Evolutionary conservation across 495 filamentous ascomycete genomes (phyloP).

Genomic region (Penicillium ochrochloron): DNA sequence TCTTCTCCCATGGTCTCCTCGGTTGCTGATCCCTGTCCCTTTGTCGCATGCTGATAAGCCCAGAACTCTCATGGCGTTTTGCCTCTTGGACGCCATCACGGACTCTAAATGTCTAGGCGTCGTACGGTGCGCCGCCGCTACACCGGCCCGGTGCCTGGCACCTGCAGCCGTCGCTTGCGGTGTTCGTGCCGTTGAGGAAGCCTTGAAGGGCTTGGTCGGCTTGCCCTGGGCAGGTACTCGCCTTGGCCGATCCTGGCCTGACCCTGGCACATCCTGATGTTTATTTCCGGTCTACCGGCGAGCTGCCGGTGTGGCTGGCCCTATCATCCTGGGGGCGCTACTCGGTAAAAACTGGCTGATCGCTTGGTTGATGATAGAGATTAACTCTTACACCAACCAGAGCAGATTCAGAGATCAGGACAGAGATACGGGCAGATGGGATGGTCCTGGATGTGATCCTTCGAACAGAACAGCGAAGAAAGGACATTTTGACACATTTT

Average conservation of each 20-base stretch:
- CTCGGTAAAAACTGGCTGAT: neutral
- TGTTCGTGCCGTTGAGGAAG: neutral
- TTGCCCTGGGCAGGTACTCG: neutral
- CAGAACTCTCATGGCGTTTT: neutral
- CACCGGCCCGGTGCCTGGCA: constrained; percentile 26
- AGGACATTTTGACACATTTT: neutral
- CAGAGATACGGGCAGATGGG: neutral
- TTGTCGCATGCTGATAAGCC: constrained; percentile 10
- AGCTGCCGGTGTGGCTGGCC: constrained; percentile 22
- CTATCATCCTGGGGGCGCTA: constrained; percentile 4
- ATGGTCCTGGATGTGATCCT: neutral
- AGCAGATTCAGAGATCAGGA: neutral
- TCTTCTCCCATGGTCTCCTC: neutral
- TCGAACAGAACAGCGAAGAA: neutral
- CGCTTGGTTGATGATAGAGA: neutral
- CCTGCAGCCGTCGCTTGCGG: constrained; percentile 7
- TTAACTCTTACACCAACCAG: neutral
- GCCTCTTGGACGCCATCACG: constrained; percentile 3
- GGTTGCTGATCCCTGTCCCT: constrained; percentile 6
- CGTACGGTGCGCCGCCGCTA: constrained; percentile 8
- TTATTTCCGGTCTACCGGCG: constrained; percentile 18
- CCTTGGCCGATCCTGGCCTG: neutral
- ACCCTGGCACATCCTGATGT: neutral
- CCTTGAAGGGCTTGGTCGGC: neutral
- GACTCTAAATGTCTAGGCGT: constrained; percentile 7